Evolutionary conservation across 805 yeast genomes (phyloP), one percentile per base, ranked within the genome.

Genomic region (Ogataea pignaliae): DNA sequence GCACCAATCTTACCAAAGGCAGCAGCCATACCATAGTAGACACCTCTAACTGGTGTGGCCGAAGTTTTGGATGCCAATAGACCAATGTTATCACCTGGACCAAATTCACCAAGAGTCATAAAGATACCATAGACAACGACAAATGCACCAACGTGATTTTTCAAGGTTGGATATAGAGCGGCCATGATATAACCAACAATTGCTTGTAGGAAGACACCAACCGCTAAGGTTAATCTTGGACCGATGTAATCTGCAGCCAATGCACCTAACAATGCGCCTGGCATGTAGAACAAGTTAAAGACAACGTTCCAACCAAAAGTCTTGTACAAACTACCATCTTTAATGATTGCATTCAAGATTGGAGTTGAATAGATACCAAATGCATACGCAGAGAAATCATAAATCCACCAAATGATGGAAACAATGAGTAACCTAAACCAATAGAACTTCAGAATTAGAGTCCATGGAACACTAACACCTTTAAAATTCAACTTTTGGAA

Each of bases 1-100:
- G 96, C 97, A 61, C 97, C 97, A 47, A 88, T 71, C 65, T 90
- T 90, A 59, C 96, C 97, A 42, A 82, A 55, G 21, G 96, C 96
- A 44, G 97, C 96, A 36, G 95, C 91, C 54, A 88, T 73, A 56
- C 93, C 93, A 61, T 90, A 90, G 67, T 85, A 87, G 56, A 85
- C 85, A 46, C 97, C 97, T 70, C 97, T 82, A 44, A 89, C 76
- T 17, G 96, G 82, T 10, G 96, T 83, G 37, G 96, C 85, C 38
- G 83, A 76, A 7, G 96, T 84, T 67, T 89, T 89, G 35, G 96
- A 77, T 16, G 96, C 95, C 50, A 90, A 72, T 44, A 86, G 68
- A 54, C 97, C 97, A 63, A 86, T 84, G 66, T 86, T 88, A 66
- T 89, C 88, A 69, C 97, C 98, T 12, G 95, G 90, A 29, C 96